Evolutionary conservation across 2,329 filamentous ascomycete species (phyloP), one percentile per base, ranked within the genome.

Genomic region (Venturia nashicola): DNA sequence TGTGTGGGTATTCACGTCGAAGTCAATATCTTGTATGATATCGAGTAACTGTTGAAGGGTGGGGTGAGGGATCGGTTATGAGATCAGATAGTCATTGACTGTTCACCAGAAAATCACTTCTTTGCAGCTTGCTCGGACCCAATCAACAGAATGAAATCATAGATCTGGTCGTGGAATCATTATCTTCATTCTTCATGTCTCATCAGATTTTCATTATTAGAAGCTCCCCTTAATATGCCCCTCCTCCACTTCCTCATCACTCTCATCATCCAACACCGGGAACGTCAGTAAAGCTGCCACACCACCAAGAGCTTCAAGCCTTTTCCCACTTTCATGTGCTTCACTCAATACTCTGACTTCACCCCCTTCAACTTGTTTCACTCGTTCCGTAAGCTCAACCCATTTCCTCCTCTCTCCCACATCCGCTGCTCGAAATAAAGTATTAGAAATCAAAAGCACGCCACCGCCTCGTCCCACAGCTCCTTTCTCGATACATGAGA

Each of bases 221-320:
- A 57, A 57, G 4, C 51, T 11, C 12, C 32, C 51, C 32, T 57
- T 57, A 1, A 57, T 36, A 60, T 60, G 39, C 12, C 59, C 59
- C 16, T 59, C 61, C 16, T 57, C 39, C 5, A 12, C 12, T 14
- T 79, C 80, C 18, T 79, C 78, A 9, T 77, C 85, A 2, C 88
- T 86, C 42, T 92, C 87, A 67, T 96, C 90, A 68, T 95, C 91
- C 20, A 84, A 77, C 44, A 97, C 82, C 0, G 94, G 92, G 73
- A 92, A 99, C 14, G 93, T 97, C 67, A 97, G 77, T 36, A 97
- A 88, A 1, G 91, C 91, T 18, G 93, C 94, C 66, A 99, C 88
- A 20, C 91, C 89, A 0, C 94, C 92, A 66, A 97, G 74, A 14
- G 86, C 88, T 68, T 92, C 90, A 16, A 99, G 76, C 65, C 91